Percentiles rank a stretch among this genome's conserved stretches.
Evolutionary conservation across 2,329 filamentous ascomycete genomes (phyloP).

Genomic region (Herpotrichia juniperi): DNA sequence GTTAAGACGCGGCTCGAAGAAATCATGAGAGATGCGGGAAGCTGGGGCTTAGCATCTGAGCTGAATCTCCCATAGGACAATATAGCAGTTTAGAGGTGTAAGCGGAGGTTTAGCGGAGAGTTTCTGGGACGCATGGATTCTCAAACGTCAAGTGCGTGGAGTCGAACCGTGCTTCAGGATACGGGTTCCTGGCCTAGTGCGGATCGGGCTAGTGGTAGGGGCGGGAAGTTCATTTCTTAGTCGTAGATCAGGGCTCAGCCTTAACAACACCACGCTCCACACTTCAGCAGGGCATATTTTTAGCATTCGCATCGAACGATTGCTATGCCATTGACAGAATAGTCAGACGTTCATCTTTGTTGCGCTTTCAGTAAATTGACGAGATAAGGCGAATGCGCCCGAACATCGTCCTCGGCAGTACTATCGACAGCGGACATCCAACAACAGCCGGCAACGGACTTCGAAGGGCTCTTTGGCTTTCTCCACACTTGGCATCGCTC

Average conservation of each 20-base stretch:
- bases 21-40: not conserved
- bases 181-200: not conserved
- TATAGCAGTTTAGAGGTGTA: too few relatives aligned
- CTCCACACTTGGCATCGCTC: not conserved
- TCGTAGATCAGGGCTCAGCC: not conserved
- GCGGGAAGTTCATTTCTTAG: not conserved
- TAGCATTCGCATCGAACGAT: not conserved
- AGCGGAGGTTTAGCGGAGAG: not conserved
- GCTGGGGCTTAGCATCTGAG: not conserved
- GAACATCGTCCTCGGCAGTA: not conserved
- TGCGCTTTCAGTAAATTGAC: not conserved
- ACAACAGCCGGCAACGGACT: not conserved
- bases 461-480: too few relatives aligned
- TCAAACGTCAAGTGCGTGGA: slow-evolving; percentile 1
- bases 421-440: not conserved
- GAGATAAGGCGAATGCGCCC: not conserved
- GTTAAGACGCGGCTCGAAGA: not conserved
- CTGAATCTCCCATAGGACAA: not conserved
- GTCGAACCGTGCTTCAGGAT: not conserved
- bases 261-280: not conserved
- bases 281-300: not conserved
- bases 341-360: not conserved
- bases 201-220: not conserved
- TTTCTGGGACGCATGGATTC: not conserved
- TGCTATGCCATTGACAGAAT: not conserved